phyloP scores from a whole-genome alignment of 495 filamentous ascomycete genomes.

The Massariosphaeria phaeospora region DNA sequence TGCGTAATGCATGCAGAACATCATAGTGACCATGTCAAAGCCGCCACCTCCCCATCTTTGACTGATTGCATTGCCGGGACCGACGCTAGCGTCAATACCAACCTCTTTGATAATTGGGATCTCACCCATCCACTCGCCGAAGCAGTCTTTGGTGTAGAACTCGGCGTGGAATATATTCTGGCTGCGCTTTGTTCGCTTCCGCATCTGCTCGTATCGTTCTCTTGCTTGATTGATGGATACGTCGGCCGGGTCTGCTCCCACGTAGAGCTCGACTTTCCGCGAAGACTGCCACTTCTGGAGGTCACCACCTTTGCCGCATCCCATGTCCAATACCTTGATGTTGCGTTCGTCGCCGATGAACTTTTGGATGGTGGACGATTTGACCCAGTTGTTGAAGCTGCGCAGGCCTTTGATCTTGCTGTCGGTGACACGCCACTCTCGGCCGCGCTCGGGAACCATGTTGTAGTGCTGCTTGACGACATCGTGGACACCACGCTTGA shows the following conservation, averaged over 20 bases:
- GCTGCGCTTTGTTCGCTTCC: constrained; percentile 46
- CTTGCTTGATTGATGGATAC: constrained; percentile 83
- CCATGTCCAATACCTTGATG: constrained; percentile 82
- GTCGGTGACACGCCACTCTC: constrained; percentile 90
- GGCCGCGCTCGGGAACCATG: constrained; percentile 82
- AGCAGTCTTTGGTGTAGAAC: constrained; percentile 87
- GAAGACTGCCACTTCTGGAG: constrained; percentile 93
- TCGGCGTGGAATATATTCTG: constrained; percentile 69
- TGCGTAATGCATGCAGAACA: constrained; percentile 99
- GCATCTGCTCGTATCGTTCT: constrained; percentile 75
- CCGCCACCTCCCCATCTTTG: constrained; percentile 66
- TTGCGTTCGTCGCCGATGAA: constrained; percentile 78
- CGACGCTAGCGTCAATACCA: constrained; percentile 68
- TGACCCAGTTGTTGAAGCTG: constrained; percentile 98
- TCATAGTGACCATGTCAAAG: constrained; percentile 95
- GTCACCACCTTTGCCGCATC: constrained; percentile 95
- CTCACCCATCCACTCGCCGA: constrained; percentile 70
- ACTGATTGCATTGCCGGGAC: constrained; percentile 52
- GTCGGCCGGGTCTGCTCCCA: constrained; percentile 88
- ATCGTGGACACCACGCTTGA: constrained; percentile 60
- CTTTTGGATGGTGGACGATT: constrained; percentile 93
- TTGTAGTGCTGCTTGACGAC: constrained; percentile 93
- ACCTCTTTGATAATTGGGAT: constrained; percentile 73
- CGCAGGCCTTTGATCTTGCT: constrained; percentile 90
- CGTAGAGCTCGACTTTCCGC: constrained; percentile 77